These are phyloP conservation scores for Cystoderma amianthinum DNA, from an alignment of 768 basidiomycete genomes.

Conservation along the genomic window DNA sequence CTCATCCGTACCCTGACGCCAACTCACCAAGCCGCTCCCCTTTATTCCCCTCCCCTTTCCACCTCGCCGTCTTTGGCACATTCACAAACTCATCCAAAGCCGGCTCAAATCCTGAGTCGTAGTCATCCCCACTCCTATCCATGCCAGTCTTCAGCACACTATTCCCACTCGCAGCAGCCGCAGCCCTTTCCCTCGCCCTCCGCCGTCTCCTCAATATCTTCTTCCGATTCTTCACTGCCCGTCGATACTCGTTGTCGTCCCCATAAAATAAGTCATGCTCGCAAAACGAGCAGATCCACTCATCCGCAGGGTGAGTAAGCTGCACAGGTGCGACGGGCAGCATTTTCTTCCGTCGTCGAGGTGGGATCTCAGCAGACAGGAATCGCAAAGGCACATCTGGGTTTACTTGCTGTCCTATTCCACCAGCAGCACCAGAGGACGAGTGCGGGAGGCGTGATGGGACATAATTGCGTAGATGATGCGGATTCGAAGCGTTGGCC, in stretches of 20 bases:
- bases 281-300: constrained; percentile 94
- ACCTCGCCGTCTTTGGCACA: constrained; percentile 11
- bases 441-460: constrained; percentile 71
- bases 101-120: constrained; percentile 18
- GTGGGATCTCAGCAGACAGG: constrained; percentile 60
- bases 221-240: constrained; percentile 66
- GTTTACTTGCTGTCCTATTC: constrained; percentile 39
- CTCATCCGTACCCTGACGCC: no score
- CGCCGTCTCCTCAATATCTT: constrained; percentile 68
- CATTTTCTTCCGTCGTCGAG: constrained; percentile 20
- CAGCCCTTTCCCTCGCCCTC: constrained; percentile 68
- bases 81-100: constrained; percentile 11
- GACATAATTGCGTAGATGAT: constrained; percentile 91
- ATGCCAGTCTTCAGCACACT: no score
- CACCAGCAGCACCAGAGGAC: constrained; percentile 11
- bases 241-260: constrained; percentile 59
- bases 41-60: constrained; percentile 14
- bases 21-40: no score
- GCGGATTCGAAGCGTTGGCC: constrained; percentile 92
- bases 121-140: no score
- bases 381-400: constrained; percentile 62
- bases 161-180: constrained; percentile 32
- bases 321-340: constrained; percentile 9
- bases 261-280: constrained; percentile 92
- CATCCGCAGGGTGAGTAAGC: constrained; percentile 61